Evolutionary conservation across 257 asterid genomes (phyloP), one percentile per base, ranked within the genome.

Genomic region (Ballota nigra): DNA sequence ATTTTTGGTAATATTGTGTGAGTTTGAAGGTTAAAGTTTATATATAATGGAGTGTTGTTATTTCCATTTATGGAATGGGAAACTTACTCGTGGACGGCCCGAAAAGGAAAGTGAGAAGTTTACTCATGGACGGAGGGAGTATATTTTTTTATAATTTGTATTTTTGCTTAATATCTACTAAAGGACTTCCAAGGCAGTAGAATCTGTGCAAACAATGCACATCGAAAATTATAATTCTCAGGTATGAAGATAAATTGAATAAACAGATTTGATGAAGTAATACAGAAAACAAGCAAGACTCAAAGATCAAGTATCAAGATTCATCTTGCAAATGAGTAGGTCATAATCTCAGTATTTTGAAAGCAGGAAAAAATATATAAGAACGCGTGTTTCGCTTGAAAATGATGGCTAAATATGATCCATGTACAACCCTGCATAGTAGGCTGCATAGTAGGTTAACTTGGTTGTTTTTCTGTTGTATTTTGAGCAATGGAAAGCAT

Each of bases 141-240:
- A n/a, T n/a, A n/a, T n/a, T n/a, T n/a, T n/a, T n/a, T n/a, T n/a
- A n/a, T n/a, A n/a, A n/a, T n/a, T n/a, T n/a, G n/a, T n/a, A n/a
- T n/a, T n/a, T 18, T 45, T 71, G 51, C 49, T 71, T 29, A 7
- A 49, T 29, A 60, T 71, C 28, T 33, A 59, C 15, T 15, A n/a
- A 61, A 72, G 65, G 43, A 33, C 8, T 72, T 59, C 22, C 60
- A 4, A 31, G 70, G 11, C 52, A n/a, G 70, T 38, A 72, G 52
- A 29, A 33, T 16, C 7, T 20, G 53, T 22, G 18, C 15, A 19
- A 33, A 34, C 61, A 10, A n/a, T 18, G 38, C 18, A 40, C 18
- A 60, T 20, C 20, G 3, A 4, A 31, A 61, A 28, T 49, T 28
- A 18, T 71, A 10, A 62, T 47, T 51, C 8, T 41, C 36, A 51